Conservation (phyloP, 148 eudicot genomes). For the Polygonum maritimum region DNA sequence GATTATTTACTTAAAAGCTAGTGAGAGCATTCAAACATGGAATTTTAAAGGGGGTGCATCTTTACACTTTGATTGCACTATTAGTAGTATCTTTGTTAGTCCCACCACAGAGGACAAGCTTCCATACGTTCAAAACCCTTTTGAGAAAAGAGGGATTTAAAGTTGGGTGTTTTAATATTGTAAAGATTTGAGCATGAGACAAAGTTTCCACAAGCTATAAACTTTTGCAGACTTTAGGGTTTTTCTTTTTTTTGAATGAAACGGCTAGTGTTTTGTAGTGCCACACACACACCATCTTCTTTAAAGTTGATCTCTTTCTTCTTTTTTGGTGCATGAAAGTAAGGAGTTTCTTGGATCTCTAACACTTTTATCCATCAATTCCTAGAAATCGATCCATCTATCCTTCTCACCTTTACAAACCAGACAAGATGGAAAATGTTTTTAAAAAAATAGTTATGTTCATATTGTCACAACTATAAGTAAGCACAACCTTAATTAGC, state of each 20-base stretch:
- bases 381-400: slow-evolving; percentile 2
- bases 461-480: background rate
- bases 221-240: slow-evolving; percentile 49
- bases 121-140: slow-evolving; percentile 16
- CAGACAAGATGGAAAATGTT: background rate
- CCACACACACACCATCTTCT: slow-evolving; percentile 30
- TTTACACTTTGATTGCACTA: slow-evolving; percentile 27
- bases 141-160: background rate
- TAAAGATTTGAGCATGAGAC: slow-evolving; percentile 26
- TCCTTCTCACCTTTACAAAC: background rate
- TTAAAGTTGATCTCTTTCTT: slow-evolving; percentile 16
- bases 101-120: slow-evolving; percentile 32
- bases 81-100: slow-evolving; percentile 17
- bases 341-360: slow-evolving; percentile 57
- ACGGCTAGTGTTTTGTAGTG: slow-evolving; percentile 32
- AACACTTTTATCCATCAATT: slow-evolving; percentile 14
- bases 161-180: background rate
- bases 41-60: slow-evolving; percentile 33
- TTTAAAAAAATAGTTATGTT: background rate
- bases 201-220: slow-evolving; percentile 55
- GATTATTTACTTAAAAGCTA: background rate
- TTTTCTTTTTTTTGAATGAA: slow-evolving; percentile 8
- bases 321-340: slow-evolving; percentile 43
- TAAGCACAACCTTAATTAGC: background rate
- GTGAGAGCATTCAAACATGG: slow-evolving; percentile 6